Conservation (phyloP, 1,284 basidiomycete species). For the Ceratobasidium sp. region DNA sequence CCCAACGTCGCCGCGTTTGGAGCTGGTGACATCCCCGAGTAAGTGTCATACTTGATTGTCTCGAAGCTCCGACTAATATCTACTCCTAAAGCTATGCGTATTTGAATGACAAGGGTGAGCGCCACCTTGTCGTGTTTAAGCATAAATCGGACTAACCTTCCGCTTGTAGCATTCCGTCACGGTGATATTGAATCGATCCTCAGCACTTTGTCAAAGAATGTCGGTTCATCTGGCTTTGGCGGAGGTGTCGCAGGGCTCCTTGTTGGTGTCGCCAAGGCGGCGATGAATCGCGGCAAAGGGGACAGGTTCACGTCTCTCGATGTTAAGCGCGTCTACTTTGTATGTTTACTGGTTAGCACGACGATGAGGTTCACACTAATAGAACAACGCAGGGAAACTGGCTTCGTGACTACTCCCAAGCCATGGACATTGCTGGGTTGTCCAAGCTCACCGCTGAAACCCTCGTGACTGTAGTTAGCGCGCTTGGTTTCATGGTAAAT, state of each 20-base stretch:
- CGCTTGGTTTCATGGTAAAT: conserved; percentile 71
- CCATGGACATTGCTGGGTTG: conserved; percentile 75
- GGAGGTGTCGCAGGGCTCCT: conserved; percentile 59
- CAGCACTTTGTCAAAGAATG: conserved; percentile 22
- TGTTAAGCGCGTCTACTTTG: conserved; percentile 70
- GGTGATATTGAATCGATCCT: conserved; percentile 48
- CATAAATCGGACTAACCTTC: not conserved
- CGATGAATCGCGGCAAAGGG: conserved; percentile 50
- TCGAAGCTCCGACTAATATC: not conserved
- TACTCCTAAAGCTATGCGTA: conserved; percentile 49
- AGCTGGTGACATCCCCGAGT: conserved; percentile 41
- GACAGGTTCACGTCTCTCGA: conserved; percentile 65
- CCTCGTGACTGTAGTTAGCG: conserved; percentile 73
- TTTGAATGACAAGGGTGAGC: conserved; percentile 56
- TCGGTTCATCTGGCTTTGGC: conserved; percentile 43
- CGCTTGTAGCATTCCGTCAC: conserved; percentile 64
- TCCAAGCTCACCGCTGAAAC: conserved; percentile 68
- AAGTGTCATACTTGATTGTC: not conserved
- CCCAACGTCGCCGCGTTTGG: conserved; percentile 42
- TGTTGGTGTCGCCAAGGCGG: conserved; percentile 49
- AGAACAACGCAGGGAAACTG: conserved; percentile 60
- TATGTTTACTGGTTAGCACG: conserved; percentile 48
- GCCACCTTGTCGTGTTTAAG: not conserved
- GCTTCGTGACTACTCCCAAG: conserved; percentile 66
- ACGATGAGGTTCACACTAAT: conserved; percentile 18